These are phyloP conservation scores for Gyromitra esculenta DNA, from an alignment of 2,329 filamentous ascomycete genomes.

Conservation along the genomic window DNA sequence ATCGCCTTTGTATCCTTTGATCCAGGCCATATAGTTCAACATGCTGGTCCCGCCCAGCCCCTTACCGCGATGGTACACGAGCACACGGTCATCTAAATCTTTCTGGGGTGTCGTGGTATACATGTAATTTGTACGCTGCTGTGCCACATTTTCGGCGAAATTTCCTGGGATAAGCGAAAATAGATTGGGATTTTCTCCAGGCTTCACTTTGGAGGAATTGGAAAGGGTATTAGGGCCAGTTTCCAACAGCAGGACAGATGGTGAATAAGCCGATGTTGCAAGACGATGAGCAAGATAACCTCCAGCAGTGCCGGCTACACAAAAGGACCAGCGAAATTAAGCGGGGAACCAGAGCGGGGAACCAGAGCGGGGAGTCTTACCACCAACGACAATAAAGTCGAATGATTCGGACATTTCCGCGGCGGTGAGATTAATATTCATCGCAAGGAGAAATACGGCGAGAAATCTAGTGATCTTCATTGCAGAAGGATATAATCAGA, in stretches of 20 bases:
- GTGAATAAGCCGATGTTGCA: slow-evolving; percentile 57
- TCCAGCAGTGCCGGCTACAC: slow-evolving; percentile 64
- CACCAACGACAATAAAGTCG: slow-evolving; percentile 61
- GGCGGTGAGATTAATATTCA: slow-evolving; percentile 59
- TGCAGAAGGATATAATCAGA: slow-evolving; percentile 58
- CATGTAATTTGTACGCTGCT: slow-evolving; percentile 47
- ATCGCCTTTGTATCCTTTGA: slow-evolving; percentile 68
- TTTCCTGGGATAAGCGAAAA: slow-evolving; percentile 50
- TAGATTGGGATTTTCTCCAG: slow-evolving; percentile 63
- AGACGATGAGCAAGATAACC: slow-evolving; percentile 66
- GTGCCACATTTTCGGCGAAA: slow-evolving; percentile 48
- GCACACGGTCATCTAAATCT: slow-evolving; percentile 58
- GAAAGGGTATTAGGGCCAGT: slow-evolving; percentile 48
- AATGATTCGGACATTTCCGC: slow-evolving; percentile 59
- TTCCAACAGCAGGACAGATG: slow-evolving; percentile 46
- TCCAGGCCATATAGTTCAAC: slow-evolving; percentile 73
- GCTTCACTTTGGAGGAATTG: slow-evolving; percentile 30
- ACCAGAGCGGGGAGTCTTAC: slow-evolving; percentile 17
- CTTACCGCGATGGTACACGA: slow-evolving; percentile 64
- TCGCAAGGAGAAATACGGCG: slow-evolving; percentile 59
- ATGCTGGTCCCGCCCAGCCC: slow-evolving; percentile 69
- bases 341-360: neutral
- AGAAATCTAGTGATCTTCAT: slow-evolving; percentile 60
- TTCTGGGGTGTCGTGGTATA: slow-evolving; percentile 52
- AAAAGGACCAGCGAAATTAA: neutral